Evolutionary conservation across 164 flowering plant species (phyloP), one percentile per base, ranked within the genome.

Genomic region (Annona cherimola): DNA sequence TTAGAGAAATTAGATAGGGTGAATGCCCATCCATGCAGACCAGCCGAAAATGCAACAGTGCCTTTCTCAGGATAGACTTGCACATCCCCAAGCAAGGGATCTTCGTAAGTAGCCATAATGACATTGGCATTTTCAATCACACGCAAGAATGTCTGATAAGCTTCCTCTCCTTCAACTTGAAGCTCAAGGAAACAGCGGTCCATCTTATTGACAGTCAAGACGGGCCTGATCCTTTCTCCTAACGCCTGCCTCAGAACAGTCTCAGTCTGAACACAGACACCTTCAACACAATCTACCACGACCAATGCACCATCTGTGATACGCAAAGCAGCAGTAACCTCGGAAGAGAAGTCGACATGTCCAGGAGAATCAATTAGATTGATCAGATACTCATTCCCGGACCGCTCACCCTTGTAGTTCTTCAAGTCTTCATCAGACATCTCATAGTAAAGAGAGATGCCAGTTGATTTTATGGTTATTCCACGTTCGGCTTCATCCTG

Each of bases 401-500:
- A 5, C 0, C 79, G 69, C 42, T 73, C 81, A 3, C 81, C 81
- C 67, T 66, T 76, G 75, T 16, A 79, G 67, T 20, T 70, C 63
- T 73, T 76, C 40, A 79, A 61, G 11, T 74, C 62, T 1, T 42
- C 79, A 2, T 66, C 72, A 5, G 61, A 14, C 81, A 79, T 79
- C 69, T 73, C 79, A 63, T 77, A 77, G 44, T 70, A 77, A 20
- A 77, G 76, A 39, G 79, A 77, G 50, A 77, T 77, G 8, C 79
- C 79, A 41, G 79, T 77, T 20, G 79, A 77, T 61, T 77, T 77
- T 4, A 77, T 77, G 5, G 82, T 79, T 35, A 76, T 79, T 42
- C 82, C 79, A 65, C 79, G 79, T 45, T 79, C 82, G 12, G 83
- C 83, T 62, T 80, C 79, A 74, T 80, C 82, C n/a, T 69, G 71